phyloP scores from a whole-genome alignment of 176 grass and related monocot species.

The Miscanthus lutarioriparius region DNA sequence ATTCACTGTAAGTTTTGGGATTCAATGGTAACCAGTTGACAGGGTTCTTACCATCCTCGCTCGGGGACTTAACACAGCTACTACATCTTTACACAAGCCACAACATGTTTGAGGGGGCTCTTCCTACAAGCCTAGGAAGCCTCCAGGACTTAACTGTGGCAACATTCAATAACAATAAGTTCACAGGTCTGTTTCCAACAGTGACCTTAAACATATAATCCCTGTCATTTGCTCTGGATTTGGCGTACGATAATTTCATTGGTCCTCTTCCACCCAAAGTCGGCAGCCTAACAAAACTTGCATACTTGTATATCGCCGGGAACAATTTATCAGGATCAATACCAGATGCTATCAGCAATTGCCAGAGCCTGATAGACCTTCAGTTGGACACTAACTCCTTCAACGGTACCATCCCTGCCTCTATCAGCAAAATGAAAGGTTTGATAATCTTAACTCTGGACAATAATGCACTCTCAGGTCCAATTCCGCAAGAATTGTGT shows the following conservation, averaged over 20 bases:
- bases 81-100: background rate
- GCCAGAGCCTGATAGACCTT: constrained; percentile 37
- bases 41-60: constrained; percentile 29
- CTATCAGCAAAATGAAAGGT: constrained; percentile 44
- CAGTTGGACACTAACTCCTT: constrained; percentile 42
- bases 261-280: constrained; percentile 39
- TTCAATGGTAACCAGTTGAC: constrained; percentile 20
- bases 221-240: background rate
- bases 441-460: constrained; percentile 34
- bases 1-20: constrained; percentile 23
- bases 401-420: constrained; percentile 29
- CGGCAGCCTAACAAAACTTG: constrained; percentile 27
- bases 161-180: background rate
- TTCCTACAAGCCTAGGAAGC: constrained; percentile 5
- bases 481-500: constrained; percentile 45
- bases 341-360: constrained; percentile 34
- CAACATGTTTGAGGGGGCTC: background rate
- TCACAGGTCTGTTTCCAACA: constrained; percentile 12
- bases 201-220: constrained; percentile 13
- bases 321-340: constrained; percentile 45
- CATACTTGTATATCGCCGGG: constrained; percentile 11
- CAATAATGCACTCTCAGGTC: constrained; percentile 46
- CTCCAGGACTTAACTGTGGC: background rate
- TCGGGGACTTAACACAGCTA: constrained; percentile 43
- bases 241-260: constrained; percentile 27